Conservation (phyloP, 2,329 filamentous ascomycete genomes). For the Xylariaceae sp. region DNA sequence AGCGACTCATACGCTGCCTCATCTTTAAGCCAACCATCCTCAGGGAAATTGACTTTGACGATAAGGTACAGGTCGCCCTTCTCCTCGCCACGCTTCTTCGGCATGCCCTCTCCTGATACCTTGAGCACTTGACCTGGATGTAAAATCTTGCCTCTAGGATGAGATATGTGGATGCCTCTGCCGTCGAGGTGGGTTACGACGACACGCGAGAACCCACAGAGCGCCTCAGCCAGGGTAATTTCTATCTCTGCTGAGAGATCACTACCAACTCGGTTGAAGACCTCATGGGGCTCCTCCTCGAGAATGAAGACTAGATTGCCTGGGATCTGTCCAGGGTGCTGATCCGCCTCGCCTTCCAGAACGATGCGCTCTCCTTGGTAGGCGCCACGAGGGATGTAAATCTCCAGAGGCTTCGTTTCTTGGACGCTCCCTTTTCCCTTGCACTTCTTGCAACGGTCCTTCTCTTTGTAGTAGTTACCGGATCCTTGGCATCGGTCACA, state of each 20-base stretch:
- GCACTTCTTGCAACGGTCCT: conserved; percentile 98
- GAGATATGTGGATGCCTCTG: conserved; percentile 76
- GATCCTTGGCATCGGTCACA: conserved; percentile 81
- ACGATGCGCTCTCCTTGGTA: conserved; percentile 86
- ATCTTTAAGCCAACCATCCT: conserved; percentile 75
- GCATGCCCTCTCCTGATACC: conserved; percentile 89
- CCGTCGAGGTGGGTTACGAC: conserved; percentile 92
- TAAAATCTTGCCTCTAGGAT: conserved; percentile 77
- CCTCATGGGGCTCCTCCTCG: conserved; percentile 73
- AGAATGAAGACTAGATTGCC: conserved; percentile 92
- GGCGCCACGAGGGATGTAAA: conserved; percentile 88
- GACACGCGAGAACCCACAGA: conserved; percentile 85
- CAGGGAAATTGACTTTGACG: conserved; percentile 83
- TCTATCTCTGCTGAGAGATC: conserved; percentile 80
- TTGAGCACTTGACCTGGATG: conserved; percentile 82
- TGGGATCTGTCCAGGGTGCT: conserved; percentile 80
- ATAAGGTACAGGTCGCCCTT: conserved; percentile 85
- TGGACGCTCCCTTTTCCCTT: conserved; percentile 85
- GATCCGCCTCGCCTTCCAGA: conserved; percentile 89
- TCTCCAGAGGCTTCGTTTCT: conserved; percentile 90
- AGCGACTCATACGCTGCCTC: conserved; percentile 68
- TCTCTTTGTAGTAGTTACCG: conserved; percentile 87
- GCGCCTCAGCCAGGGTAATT: conserved; percentile 75
- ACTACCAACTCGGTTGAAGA: conserved; percentile 76
- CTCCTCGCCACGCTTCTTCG: conserved; percentile 74